Evolutionary conservation across 176 grass and related monocot genomes (phyloP).

Genomic region (Oryza punctata): DNA sequence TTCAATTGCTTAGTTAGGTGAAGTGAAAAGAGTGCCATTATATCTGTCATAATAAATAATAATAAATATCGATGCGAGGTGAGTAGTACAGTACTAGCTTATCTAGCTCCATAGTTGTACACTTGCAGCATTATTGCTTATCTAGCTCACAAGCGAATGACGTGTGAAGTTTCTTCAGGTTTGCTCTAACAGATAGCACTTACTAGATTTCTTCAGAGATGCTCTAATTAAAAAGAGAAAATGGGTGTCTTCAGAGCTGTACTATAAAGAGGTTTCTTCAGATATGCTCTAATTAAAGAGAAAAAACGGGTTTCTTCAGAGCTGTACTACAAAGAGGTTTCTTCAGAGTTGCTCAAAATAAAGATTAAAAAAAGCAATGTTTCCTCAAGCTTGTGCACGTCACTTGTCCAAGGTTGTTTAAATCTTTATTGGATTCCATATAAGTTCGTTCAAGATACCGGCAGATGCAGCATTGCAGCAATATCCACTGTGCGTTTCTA

Average conservation of each 20-base stretch:
- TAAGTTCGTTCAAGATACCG: neutral
- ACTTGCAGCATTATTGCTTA: too few relatives aligned
- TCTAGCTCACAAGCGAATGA: neutral
- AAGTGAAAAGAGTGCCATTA: too few relatives aligned
- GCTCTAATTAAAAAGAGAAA: neutral
- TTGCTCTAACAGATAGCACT: neutral
- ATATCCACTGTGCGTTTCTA: neutral
- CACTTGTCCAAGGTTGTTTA: neutral
- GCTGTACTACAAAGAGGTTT: neutral
- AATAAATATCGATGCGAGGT: too few relatives aligned
- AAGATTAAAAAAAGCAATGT: neutral
- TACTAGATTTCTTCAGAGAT: neutral
- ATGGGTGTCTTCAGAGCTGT: too few relatives aligned
- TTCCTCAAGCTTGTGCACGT: neutral
- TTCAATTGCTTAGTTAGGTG: too few relatives aligned
- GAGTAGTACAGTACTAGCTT: too few relatives aligned
- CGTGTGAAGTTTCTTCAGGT: constrained; percentile 10
- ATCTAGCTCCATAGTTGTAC: neutral
- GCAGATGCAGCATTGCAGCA: neutral
- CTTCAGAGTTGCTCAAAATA: neutral
- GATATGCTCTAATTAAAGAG: neutral
- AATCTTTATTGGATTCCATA: neutral
- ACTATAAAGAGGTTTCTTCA: neutral
- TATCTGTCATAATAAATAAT: too few relatives aligned
- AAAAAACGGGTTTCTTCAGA: neutral